These are phyloP conservation scores for Ammopiptanthus mongolicus DNA, from an alignment of 306 rosid species.

Conservation along the genomic window DNA sequence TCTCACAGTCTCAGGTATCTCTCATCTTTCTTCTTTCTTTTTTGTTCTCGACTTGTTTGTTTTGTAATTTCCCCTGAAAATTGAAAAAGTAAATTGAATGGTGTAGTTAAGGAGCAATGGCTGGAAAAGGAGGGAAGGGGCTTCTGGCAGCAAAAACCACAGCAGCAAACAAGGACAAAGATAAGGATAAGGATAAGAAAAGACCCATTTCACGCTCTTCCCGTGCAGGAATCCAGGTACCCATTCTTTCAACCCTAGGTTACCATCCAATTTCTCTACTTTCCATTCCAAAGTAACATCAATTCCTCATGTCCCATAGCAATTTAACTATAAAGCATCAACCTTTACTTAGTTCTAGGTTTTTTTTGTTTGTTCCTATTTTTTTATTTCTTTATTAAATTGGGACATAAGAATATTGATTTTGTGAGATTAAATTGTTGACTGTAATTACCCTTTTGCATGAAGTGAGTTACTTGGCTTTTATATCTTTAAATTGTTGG, in stretches of 20 bases:
- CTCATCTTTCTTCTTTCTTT: neutral
- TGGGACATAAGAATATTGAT: neutral
- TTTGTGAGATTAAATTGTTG: neutral
- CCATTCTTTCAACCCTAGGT: accelerated
- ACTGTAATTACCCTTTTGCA: neutral
- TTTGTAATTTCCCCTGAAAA: too few relatives aligned
- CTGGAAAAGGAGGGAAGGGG: constrained; percentile 97
- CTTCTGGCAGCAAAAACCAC: constrained; percentile 89
- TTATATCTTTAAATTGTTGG: neutral
- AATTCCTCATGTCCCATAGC: neutral
- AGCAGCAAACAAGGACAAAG: constrained; percentile 79
- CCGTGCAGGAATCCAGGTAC: constrained; percentile 94
- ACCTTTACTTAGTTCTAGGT: neutral
- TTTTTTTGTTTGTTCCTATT: neutral
- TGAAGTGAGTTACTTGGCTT: neutral
- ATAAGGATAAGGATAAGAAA: constrained; percentile 76
- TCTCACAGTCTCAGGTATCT: neutral
- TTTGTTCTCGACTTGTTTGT: neutral
- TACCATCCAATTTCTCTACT: neutral
- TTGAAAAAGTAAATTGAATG: too few relatives aligned
- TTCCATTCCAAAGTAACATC: neutral
- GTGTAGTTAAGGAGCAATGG: constrained; percentile 65
- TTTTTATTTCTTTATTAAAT: too few relatives aligned
- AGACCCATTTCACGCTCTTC: constrained; percentile 88
- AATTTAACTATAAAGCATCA: neutral